Evolutionary conservation across 2,329 filamentous ascomycete genomes (phyloP).

Genomic region (Ophiostoma montium): DNA sequence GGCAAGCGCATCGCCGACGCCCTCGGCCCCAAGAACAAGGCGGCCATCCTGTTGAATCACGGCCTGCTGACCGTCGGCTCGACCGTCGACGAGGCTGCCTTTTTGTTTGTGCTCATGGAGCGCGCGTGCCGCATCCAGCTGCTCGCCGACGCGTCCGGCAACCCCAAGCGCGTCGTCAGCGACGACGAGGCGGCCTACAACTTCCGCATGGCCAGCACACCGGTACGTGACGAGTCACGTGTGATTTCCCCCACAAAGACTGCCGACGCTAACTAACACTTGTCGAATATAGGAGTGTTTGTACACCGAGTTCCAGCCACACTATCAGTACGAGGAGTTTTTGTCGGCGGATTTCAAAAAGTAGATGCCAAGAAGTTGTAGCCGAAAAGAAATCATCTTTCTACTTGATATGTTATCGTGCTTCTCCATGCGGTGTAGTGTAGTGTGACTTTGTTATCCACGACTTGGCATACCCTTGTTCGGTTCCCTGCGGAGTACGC

Average conservation of each 20-base stretch:
- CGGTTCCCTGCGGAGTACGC: too few relatives aligned
- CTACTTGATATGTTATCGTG: too few relatives aligned
- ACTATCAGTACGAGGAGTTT: slow-evolving; percentile 29
- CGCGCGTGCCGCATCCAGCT: slow-evolving; percentile 54
- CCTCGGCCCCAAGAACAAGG: slow-evolving; percentile 30
- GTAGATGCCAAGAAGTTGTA: not conserved
- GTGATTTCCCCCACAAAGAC: too few relatives aligned
- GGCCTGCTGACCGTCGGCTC: slow-evolving; percentile 44
- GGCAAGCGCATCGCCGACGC: slow-evolving; percentile 35
- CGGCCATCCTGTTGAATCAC: slow-evolving; percentile 45
- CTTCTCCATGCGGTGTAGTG: too few relatives aligned
- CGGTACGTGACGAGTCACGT: slow-evolving; percentile 14
- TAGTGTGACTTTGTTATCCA: too few relatives aligned
- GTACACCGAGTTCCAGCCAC: slow-evolving; percentile 38
- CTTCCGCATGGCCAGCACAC: slow-evolving; percentile 8
- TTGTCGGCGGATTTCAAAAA: slow-evolving; percentile 8
- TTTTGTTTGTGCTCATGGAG: slow-evolving; percentile 46
- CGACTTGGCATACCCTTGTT: too few relatives aligned
- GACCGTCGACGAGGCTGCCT: slow-evolving; percentile 51
- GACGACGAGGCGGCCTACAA: slow-evolving; percentile 23
- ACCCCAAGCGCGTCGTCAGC: slow-evolving; percentile 17
- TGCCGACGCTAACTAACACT: too few relatives aligned
- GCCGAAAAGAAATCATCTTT: too few relatives aligned
- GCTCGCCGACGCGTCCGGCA: slow-evolving; percentile 35
- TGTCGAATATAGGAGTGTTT: slow-evolving; percentile 23